Base-by-base conservation (phyloP, 495 filamentous ascomycete species). In the Aspergillus sparsus region DNA sequence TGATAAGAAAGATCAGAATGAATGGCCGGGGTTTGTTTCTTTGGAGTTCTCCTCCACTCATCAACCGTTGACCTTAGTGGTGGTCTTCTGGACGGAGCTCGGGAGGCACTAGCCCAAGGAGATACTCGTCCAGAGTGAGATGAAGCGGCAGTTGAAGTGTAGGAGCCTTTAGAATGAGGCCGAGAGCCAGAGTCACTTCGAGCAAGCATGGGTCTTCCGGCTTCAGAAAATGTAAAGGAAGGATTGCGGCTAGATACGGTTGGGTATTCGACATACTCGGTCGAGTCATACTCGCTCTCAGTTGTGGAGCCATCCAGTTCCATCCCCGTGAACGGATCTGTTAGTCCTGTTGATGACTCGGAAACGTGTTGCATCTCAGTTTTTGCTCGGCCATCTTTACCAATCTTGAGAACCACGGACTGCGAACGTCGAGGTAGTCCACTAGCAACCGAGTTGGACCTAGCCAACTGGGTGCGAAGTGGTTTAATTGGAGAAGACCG, bases 321-420 rank as follows among this genome's bases (percentile, higher is more conserved):
- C 73, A 80, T 78, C 4, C 68, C 71, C 1, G 67, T 70, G 46
- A 74, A 64, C 10, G 74, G 72, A 64, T 80, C 75, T 0, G 76
- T 77, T 62, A 79, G 57, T 0, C 73, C 74, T 6, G 74, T 76
- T 6, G 67, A 58, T 66, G 71, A 52, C 21, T 83, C 78, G 18
- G 80, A 69, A 10, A 88, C 71, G 4, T 87, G 64, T 35, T 85
- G 84, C 58, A 87, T 89, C 68, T 91, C 87, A 7, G 88, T 83
- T 58, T 85, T 85, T 18, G 89, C 89, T 47, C 87, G 77, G 6
- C 89, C 89, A 64, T 85, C 85, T 37, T 82, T 78, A 66, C 89
- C 89, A 63, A 93, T 89, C 10, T 79, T 86, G 55, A 93, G 85
- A 36, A 84, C 85, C 5, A 91, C 84, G 5, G 77, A 79, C 21